Percentiles rank a stretch among this genome's conserved stretches.
Conservation (phyloP, 2,329 filamentous ascomycete genomes). For the Penicillium sp. region DNA sequence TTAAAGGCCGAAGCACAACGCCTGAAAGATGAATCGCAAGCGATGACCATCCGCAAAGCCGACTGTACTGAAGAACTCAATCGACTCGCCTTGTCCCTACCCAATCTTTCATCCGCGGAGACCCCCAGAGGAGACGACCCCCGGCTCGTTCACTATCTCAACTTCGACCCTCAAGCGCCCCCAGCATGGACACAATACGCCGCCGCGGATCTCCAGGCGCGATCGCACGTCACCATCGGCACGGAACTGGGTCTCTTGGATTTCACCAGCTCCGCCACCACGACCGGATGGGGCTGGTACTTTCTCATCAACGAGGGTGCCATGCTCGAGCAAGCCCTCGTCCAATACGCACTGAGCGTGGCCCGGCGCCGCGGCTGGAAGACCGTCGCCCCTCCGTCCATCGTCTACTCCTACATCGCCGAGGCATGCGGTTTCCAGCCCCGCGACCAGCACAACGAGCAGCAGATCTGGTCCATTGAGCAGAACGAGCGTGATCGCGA, state of each 20-base stretch:
- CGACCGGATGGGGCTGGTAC: slow-evolving; percentile 96
- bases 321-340: slow-evolving; percentile 85
- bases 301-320: slow-evolving; percentile 88
- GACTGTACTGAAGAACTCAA: slow-evolving; percentile 58
- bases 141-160: slow-evolving; percentile 68
- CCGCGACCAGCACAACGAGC: slow-evolving; percentile 81
- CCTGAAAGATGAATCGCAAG: slow-evolving; percentile 33
- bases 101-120: slow-evolving; percentile 72
- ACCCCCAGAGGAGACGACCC: slow-evolving; percentile 68
- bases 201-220: slow-evolving; percentile 22
- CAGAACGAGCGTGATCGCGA: slow-evolving; percentile 56
- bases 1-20: slow-evolving; percentile 35
- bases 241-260: slow-evolving; percentile 82
- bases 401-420: slow-evolving; percentile 89
- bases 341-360: slow-evolving; percentile 75
- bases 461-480: slow-evolving; percentile 79
- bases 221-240: slow-evolving; percentile 82
- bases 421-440: slow-evolving; percentile 91
- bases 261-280: slow-evolving; percentile 72
- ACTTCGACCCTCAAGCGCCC: slow-evolving; percentile 54
- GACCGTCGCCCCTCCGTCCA: slow-evolving; percentile 73
- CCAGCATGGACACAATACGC: slow-evolving; percentile 26
- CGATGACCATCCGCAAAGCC: slow-evolving; percentile 27
- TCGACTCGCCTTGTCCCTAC: slow-evolving; percentile 67
- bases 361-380: slow-evolving; percentile 71